phyloP scores from a whole-genome alignment of 129 eudicot species.

The Arctium minus region DNA sequence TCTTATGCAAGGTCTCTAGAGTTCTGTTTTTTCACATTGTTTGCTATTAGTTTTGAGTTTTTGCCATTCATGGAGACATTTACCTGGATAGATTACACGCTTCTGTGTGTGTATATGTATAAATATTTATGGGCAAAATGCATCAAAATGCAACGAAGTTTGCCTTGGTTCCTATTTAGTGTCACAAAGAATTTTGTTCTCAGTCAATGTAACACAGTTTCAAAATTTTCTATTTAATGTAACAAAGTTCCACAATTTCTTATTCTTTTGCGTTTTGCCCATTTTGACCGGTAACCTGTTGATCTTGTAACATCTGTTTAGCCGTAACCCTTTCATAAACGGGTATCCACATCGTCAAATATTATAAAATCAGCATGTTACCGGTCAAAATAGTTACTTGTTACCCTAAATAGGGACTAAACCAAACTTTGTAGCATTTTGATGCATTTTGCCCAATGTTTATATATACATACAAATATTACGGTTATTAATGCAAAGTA shows the following conservation, averaged over 20 bases:
- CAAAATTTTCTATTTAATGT: neutral
- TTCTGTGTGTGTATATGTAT: neutral
- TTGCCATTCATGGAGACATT: neutral
- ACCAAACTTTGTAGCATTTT: neutral
- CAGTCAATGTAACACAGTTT: too few relatives aligned
- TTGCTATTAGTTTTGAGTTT: neutral
- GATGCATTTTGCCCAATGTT: neutral
- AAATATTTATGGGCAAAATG: too few relatives aligned
- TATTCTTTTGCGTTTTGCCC: neutral
- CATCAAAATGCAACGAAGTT: neutral
- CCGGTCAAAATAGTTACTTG: neutral
- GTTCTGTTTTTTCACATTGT: neutral
- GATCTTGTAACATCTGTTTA: neutral
- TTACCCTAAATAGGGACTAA: neutral
- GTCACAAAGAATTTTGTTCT: too few relatives aligned
- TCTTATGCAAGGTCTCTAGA: neutral
- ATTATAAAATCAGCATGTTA: neutral
- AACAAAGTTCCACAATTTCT: neutral
- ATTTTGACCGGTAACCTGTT: neutral
- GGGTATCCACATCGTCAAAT: neutral
- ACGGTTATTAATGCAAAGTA: constrained; percentile 5
- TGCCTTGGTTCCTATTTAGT: too few relatives aligned
- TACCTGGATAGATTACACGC: neutral
- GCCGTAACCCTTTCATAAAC: neutral
- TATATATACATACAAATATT: neutral